Base-by-base conservation (phyloP, 306 rosid species). In the Crotalaria pallida region DNA sequence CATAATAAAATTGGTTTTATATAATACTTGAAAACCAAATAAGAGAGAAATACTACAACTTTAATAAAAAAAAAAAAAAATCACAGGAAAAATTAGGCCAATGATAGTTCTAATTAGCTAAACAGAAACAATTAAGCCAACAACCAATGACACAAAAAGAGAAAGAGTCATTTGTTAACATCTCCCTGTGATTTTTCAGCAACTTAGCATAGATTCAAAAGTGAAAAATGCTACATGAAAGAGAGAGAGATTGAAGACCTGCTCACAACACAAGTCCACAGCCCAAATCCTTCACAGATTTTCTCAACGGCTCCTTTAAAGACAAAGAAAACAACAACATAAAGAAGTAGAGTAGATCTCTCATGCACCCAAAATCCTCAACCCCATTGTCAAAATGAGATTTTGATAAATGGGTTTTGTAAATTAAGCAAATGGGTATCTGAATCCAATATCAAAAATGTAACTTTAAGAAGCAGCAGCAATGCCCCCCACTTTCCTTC, bases 331-430 rank as follows among this genome's bases (percentile, higher is more conserved):
- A 56, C 64, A 33, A 55, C 64, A 33, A 76, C 77, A 51, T 7
- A 57, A 72, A 45, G 22, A n/a, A n/a, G n/a, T n/a, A n/a, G n/a
- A 24, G 65, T 52, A 74, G 92, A 89, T 89, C 96, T 86, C 81
- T 48, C 4, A 73, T 31, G 48, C 80, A 12, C 72, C 50, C 33
- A 72, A 69, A 47, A 59, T 7, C 66, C 60, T 67, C 55, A 77
- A 74, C 55, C 75, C 79, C 89, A 82, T 82, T 74, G 67, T 58
- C 34, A 71, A 80, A 85, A 79, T 48, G 53, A 26, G 49, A 79
- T 59, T 71, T 81, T 78, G 75, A 8, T 23, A 49, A 58, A 33
- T 58, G 86, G 84, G 86, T 69, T 70, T 67, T 61, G 53, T 79
- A 29, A 82, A 82, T 7, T n/a, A 41, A 44, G 29, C 33, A 36